Conservation (phyloP, 2,329 filamentous ascomycete species). For the Tolypocladium capitatum region DNA sequence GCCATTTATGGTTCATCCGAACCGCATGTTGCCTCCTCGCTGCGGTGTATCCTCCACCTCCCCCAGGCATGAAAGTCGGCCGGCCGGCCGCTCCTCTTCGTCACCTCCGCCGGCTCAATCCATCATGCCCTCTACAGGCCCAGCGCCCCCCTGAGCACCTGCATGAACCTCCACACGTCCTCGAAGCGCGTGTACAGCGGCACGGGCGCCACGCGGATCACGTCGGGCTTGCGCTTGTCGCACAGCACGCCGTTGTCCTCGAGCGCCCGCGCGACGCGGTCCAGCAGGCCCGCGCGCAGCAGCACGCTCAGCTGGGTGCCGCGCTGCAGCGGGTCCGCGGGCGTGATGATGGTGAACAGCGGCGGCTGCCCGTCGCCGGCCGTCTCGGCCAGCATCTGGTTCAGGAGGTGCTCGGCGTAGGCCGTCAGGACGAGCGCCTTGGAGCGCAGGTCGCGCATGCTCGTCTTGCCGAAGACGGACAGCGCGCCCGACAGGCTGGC, state of each 20-base stretch:
- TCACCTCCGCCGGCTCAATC: neutral
- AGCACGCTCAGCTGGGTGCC: conserved; percentile 70
- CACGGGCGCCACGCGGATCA: conserved; percentile 71
- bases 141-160: conserved; percentile 23
- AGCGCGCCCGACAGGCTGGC: conserved; percentile 62
- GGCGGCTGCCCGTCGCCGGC: conserved; percentile 15
- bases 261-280: conserved; percentile 49
- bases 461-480: conserved; percentile 59
- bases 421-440: conserved; percentile 63
- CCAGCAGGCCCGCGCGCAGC: conserved; percentile 54
- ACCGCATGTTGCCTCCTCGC: neutral
- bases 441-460: conserved; percentile 52
- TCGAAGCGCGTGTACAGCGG: conserved; percentile 72
- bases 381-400: conserved; percentile 24
- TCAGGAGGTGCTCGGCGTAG: conserved; percentile 60
- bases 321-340: conserved; percentile 50
- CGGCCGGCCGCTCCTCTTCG: neutral
- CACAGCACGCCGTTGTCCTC: conserved; percentile 59
- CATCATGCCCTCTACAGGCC: conserved; percentile 5
- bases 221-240: conserved; percentile 75
- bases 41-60: neutral
- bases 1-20: neutral
- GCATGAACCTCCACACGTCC: conserved; percentile 48
- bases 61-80: neutral
- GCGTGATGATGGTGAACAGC: conserved; percentile 55